Percentiles rank a stretch among this genome's conserved stretches.
Conservation (phyloP, 306 rosid species). For the Casuarina equisetifolia region DNA sequence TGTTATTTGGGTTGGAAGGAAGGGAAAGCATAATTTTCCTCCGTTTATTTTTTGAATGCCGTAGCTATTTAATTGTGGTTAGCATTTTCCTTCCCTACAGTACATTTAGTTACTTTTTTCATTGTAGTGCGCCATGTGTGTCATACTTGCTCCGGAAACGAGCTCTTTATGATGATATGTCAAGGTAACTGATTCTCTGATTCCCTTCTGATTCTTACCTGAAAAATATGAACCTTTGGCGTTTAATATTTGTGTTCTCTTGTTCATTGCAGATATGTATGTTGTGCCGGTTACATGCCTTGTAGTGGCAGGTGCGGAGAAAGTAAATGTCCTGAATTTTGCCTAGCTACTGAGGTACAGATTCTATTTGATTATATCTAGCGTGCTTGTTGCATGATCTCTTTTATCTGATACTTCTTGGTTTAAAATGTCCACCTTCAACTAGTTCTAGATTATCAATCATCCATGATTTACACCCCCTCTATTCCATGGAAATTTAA, state of each 20-base stretch:
- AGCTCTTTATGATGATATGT: conserved; percentile 83
- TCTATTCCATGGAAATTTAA: neutral
- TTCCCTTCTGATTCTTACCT: conserved; percentile 1
- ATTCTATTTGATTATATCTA: conserved; percentile 11
- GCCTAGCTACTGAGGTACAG: conserved; percentile 80
- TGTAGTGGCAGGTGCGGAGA: conserved; percentile 94
- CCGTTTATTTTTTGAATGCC: neutral
- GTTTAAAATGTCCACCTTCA: neutral
- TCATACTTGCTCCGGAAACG: conserved; percentile 88
- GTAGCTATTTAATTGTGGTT: neutral
- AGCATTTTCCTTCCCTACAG: neutral
- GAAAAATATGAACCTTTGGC: conserved; percentile 4
- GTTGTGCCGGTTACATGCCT: conserved; percentile 98
- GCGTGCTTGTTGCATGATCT: neutral
- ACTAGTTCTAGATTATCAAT: neutral
- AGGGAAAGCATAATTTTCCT: neutral
- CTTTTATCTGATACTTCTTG: neutral
- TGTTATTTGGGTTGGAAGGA: too few relatives aligned
- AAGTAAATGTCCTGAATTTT: conserved; percentile 80
- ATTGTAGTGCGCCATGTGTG: conserved; percentile 71
- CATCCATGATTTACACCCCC: neutral
- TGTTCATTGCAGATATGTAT: conserved; percentile 58
- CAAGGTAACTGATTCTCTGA: conserved; percentile 56
- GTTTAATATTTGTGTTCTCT: conserved; percentile 14
- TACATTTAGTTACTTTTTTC: conserved; percentile 12